phyloP scores from a whole-genome alignment of 2,329 filamentous ascomycete species.

The Ophidiomyces ophidiicola region DNA sequence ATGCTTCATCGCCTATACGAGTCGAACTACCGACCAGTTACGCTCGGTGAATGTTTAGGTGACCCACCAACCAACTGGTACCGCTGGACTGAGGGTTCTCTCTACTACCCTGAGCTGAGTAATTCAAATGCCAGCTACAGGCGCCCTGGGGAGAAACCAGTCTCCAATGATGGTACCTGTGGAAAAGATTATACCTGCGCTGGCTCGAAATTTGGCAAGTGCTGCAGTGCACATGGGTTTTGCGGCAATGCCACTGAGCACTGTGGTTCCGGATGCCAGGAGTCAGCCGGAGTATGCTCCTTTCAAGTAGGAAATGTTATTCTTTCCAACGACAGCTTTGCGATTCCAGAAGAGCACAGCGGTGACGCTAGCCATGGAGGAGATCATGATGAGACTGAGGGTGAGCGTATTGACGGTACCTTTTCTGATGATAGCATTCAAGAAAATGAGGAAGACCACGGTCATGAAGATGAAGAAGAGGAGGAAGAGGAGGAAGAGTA shows the following conservation, averaged over 20 bases:
- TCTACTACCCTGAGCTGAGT: background rate
- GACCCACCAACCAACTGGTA: conserved; percentile 33
- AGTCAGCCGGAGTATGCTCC: conserved; percentile 22
- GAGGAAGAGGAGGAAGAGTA: background rate
- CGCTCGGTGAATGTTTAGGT: conserved; percentile 34
- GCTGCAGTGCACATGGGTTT: conserved; percentile 22
- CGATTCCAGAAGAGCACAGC: background rate
- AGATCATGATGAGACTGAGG: background rate
- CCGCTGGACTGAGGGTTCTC: conserved; percentile 17
- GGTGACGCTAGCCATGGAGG: background rate
- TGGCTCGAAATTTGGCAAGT: conserved; percentile 26
- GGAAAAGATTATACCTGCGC: conserved; percentile 25
- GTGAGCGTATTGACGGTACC: background rate
- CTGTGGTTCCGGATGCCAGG: conserved; percentile 25
- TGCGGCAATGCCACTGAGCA: conserved; percentile 25
- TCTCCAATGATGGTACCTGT: conserved; percentile 27
- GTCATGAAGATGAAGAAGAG: background rate
- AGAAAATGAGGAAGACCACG: background rate
- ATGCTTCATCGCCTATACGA: conserved; percentile 26
- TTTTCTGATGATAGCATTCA: too few species aligned
- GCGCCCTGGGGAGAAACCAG: conserved; percentile 9
- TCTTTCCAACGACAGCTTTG: background rate
- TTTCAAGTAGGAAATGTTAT: conserved; percentile 5
- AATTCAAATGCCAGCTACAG: background rate
- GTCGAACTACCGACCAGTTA: conserved; percentile 29